Evolutionary conservation across 768 basidiomycete genomes (phyloP), one percentile per base, ranked within the genome.

Genomic region (Mycena maculata): DNA sequence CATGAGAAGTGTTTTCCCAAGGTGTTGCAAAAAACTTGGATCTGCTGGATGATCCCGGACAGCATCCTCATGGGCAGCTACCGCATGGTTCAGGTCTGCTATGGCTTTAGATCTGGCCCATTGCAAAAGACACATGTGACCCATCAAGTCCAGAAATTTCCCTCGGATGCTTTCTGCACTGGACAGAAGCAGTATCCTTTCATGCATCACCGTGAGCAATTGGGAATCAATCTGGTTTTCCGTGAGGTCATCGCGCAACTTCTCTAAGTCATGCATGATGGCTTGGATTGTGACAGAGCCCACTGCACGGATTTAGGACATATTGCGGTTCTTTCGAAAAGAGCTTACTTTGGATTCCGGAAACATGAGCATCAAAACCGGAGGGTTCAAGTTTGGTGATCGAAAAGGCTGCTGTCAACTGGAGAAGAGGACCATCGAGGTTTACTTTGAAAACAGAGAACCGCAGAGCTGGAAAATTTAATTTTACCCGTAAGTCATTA

Each of bases 401-500:
- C 39, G 59, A 60, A 20, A 60, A 60, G 27, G 38, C 36, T 27
- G 33, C 48, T 20, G 16, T 27, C 48, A 60, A 49, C 13, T 49
- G 4, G 22, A 60, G 45, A 4, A 33, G 38, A 38, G 58, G 58
- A 8, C 58, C 58, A 48, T 60, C 58, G 16, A 10, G 25, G 48
- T 60, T 49, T 8, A 60, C 59, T 60, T 49, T 49, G 16, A 38
- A 15, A 23, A 60, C 18, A 3, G 33, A 23, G 25, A 27, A 23
- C 23, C 22, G 48, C 13, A 50, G 50, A 10, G 36, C 59, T 60
- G 12, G 8, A 60, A 13, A 36, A 9, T 31, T 6, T 13, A 38
- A 23, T 31, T 6, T 50, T 20, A 52, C 11, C 13, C 33, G 13
- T 36, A 4, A 13, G 11, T 49, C 11, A 12, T 25, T 3, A n/a